A percentile compares a stretch with the other conserved stretches of the same genome.
Evolutionary conservation across 371 early-diverging fungal genomes (phyloP).

Genomic region (Zychaea mexicana): DNA sequence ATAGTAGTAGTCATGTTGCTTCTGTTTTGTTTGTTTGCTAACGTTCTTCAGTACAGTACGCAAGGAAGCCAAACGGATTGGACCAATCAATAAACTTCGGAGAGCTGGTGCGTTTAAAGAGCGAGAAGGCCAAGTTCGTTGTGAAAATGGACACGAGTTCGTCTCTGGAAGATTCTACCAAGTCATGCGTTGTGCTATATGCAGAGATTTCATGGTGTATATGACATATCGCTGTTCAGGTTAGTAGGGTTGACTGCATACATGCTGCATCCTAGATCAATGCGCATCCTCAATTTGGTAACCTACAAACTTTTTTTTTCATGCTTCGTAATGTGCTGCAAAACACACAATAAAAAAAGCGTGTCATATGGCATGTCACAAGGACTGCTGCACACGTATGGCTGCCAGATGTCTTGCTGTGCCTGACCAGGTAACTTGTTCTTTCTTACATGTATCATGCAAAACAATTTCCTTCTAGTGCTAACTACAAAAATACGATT

Average conservation of each 20-base stretch:
- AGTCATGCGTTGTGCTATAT: conserved; percentile 94
- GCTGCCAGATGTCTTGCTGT: conserved; percentile 89
- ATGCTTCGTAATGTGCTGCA: neutral
- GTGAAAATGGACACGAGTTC: conserved; percentile 91
- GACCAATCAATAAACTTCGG: conserved; percentile 73
- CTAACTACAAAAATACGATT: no score
- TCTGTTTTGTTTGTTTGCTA: neutral
- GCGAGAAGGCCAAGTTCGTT: conserved; percentile 72
- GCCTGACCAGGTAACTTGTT: conserved; percentile 46
- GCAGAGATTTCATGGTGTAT: conserved; percentile 88
- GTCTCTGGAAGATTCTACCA: conserved; percentile 85
- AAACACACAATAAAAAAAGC: conserved; percentile 46
- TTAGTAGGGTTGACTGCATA: conserved; percentile 21
- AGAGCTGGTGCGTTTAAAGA: conserved; percentile 92
- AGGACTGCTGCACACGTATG: conserved; percentile 86
- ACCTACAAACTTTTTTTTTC: neutral
- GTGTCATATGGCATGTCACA: conserved; percentile 95
- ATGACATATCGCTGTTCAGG: conserved; percentile 92
- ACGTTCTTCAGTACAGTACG: conserved; percentile 10
- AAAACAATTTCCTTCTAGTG: no score
- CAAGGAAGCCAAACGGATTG: conserved; percentile 43
- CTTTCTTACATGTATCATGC: no score
- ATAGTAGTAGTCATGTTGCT: neutral
- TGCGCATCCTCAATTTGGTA: neutral
- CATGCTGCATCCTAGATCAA: neutral